Evolutionary conservation across 2,329 filamentous ascomycete genomes (phyloP), one percentile per base, ranked within the genome.

Genomic region (Talaromyces pinophilus): DNA sequence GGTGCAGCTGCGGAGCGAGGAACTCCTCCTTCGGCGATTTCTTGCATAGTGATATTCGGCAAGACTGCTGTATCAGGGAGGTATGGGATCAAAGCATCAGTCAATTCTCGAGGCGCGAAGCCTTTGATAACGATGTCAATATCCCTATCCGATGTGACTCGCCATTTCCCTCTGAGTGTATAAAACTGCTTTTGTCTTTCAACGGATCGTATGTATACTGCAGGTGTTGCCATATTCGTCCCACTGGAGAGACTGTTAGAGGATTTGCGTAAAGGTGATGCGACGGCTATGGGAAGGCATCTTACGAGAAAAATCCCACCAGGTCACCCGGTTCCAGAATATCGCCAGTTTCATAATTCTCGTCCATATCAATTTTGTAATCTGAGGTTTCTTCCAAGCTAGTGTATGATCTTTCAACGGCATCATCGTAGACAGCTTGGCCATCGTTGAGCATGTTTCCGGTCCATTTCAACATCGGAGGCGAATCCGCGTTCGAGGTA

Each of bases 81-180:
- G 71, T 84, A 83, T 3, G 83, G 81, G 10, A 84, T 66, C 3
- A 88, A 72, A 1, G 81, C 78, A 13, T 81, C 71, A 3, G 88
- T 69, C 30, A 82, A 68, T 33, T 80, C 74, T 1, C 75, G 76
- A 33, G 82, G 74, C 10, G 84, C 78, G 69, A 84, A 86, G 28
- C 77, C 75, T 59, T 83, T 81, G 11, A 87, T 76, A 10, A 82
- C 78, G 70, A 83, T 87, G 55, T 82, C 79, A 7, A 86, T 73
- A 38, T 76, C 72, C 22, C 70, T 73, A 4, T 79, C 72, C 7
- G 69, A 70, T 40, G 74, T 75, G 22, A 80, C 71, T 5, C 80
- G 75, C 80, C 80, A 82, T 70, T 81, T 80, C 7, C 80, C 80
- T 66, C 76, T 71, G 10, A 71, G 69, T 1, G 77, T 80, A 59